A percentile compares a stretch with the other conserved stretches of the same genome.
phyloP scores from a whole-genome alignment of 2,329 filamentous ascomycete species.

The Cytospora leucostoma region DNA sequence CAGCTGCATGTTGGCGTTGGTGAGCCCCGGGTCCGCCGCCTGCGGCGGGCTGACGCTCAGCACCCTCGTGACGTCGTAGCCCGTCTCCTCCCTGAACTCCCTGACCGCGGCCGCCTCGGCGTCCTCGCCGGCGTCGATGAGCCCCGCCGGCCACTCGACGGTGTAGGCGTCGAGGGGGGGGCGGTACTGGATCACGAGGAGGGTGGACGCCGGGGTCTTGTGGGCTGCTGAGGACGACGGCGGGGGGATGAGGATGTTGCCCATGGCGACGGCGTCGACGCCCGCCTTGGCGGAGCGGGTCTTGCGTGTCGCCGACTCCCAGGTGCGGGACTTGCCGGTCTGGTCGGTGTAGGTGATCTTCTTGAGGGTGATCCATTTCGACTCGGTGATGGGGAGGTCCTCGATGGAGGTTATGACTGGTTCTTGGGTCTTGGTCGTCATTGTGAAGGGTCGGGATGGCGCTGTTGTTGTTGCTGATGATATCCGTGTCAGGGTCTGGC shows the following conservation, averaged over 20 bases:
- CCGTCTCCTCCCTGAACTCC: slow-evolving; percentile 58
- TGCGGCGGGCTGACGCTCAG: slow-evolving; percentile 53
- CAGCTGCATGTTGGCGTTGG: slow-evolving; percentile 61
- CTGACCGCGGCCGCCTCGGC: slow-evolving; percentile 54
- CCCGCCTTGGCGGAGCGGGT: slow-evolving; percentile 52
- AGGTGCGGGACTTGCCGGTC: slow-evolving; percentile 53
- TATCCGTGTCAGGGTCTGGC: background rate
- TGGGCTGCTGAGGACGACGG: slow-evolving; percentile 31
- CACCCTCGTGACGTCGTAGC: slow-evolving; percentile 52
- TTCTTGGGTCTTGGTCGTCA: slow-evolving; percentile 44
- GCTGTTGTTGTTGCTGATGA: background rate
- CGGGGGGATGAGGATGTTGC: slow-evolving; percentile 56
- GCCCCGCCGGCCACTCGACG: slow-evolving; percentile 56
- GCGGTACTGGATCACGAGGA: slow-evolving; percentile 55
- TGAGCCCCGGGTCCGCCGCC: slow-evolving; percentile 60
- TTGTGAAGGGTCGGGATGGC: slow-evolving; percentile 32
- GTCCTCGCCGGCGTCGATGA: slow-evolving; percentile 55
- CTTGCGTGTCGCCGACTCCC: slow-evolving; percentile 62
- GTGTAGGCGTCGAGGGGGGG: slow-evolving; percentile 53
- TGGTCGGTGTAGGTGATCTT: slow-evolving; percentile 61
- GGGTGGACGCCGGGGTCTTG: slow-evolving; percentile 37
- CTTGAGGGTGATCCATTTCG: slow-evolving; percentile 59
- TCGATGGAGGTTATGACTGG: slow-evolving; percentile 49
- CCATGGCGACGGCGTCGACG: slow-evolving; percentile 64
- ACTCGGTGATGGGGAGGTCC: slow-evolving; percentile 51